These are phyloP conservation scores for Tulasnella sp. DNA, from an alignment of 768 basidiomycete species.

Conservation along the genomic window DNA sequence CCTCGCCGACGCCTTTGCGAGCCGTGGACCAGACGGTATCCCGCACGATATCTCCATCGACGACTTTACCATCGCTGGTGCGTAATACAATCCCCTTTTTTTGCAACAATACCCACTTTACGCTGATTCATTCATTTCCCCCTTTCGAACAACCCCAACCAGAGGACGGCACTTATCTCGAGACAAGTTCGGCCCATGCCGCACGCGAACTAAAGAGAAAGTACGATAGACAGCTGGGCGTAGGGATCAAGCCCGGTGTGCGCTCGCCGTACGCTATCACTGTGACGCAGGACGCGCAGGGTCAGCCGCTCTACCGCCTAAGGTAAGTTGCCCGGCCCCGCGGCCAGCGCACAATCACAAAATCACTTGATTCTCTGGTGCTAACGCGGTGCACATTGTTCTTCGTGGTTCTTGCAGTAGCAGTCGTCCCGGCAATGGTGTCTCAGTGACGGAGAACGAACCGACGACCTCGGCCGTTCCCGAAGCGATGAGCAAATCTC, in stretches of 20 bases:
- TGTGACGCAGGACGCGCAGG: slow-evolving; percentile 76
- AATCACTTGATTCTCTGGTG: background rate
- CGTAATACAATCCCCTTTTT: background rate
- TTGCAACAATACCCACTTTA: background rate
- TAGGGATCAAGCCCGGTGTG: slow-evolving; percentile 46
- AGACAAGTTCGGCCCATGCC: slow-evolving; percentile 70
- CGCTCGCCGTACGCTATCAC: slow-evolving; percentile 80
- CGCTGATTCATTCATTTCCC: background rate
- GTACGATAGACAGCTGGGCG: slow-evolving; percentile 66
- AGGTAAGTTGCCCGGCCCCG: slow-evolving; percentile 48
- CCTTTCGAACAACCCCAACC: background rate
- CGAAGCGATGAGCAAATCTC: slow-evolving; percentile 13
- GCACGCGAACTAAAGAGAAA: slow-evolving; percentile 69
- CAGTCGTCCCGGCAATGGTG: background rate
- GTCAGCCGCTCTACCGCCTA: slow-evolving; percentile 70
- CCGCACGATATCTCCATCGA: slow-evolving; percentile 27
- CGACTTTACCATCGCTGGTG: slow-evolving; percentile 28
- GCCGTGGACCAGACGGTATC: background rate
- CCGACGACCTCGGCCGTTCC: background rate
- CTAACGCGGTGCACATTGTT: background rate
- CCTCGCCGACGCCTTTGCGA: slow-evolving; percentile 7
- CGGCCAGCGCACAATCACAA: too few species aligned
- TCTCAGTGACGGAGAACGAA: background rate
- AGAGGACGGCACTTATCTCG: slow-evolving; percentile 66
- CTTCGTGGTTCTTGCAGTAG: background rate